phyloP scores from a whole-genome alignment of 192 early-diverging fungal species.

The Umbelopsis vinacea region DNA sequence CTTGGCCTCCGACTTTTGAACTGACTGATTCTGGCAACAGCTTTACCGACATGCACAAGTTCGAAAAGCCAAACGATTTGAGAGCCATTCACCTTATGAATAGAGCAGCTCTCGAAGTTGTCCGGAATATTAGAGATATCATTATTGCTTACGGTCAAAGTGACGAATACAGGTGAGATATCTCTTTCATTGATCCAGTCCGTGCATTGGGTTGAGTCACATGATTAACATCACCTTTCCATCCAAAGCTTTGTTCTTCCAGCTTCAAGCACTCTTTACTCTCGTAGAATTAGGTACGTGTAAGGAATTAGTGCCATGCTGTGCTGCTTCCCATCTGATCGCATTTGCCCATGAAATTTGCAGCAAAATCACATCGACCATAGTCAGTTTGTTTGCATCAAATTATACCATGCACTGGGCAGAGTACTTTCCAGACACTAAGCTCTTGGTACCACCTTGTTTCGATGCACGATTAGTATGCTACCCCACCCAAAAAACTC shows the following conservation, averaged over 20 bases:
- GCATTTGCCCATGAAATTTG: not conserved
- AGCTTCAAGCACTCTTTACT: conserved; percentile 66
- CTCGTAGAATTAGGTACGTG: conserved; percentile 66
- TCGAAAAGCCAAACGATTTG: conserved; percentile 81
- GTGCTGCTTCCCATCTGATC: not conserved
- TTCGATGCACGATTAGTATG: conserved; percentile 91
- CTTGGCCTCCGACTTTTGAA: not conserved
- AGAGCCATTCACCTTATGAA: conserved; percentile 84
- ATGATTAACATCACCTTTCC: not conserved
- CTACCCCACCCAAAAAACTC: conserved; percentile 81
- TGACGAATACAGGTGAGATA: conserved; percentile 80
- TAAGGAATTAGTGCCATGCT: not conserved
- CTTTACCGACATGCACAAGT: conserved; percentile 78
- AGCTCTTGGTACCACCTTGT: conserved; percentile 77
- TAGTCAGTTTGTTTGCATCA: conserved; percentile 87
- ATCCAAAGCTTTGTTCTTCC: conserved; percentile 75
- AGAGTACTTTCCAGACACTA: conserved; percentile 66
- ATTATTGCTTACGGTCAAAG: conserved; percentile 89
- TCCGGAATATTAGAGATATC: conserved; percentile 81
- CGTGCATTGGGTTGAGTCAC: not conserved
- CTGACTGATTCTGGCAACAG: conserved; percentile 34
- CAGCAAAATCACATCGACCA: conserved; percentile 80
- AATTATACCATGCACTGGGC: conserved; percentile 86
- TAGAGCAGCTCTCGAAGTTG: conserved; percentile 74
- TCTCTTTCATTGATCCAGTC: not conserved